A percentile compares a stretch with the other conserved stretches of the same genome.
Conservation (phyloP, 176 grass and related monocot genomes). For the Poa pratensis region DNA sequence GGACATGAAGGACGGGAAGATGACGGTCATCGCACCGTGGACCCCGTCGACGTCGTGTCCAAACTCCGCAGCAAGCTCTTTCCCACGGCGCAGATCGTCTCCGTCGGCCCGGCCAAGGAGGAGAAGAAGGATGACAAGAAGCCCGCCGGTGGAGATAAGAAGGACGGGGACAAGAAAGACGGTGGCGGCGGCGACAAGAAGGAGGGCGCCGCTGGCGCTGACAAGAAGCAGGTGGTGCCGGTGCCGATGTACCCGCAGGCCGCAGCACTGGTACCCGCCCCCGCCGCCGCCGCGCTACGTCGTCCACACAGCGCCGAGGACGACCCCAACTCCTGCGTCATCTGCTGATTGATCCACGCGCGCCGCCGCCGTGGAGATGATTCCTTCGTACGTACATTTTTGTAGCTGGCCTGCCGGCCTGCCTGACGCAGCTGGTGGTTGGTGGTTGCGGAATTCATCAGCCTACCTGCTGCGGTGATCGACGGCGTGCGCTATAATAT, state of each 20-base stretch:
- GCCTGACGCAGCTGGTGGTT: background rate
- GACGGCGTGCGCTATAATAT: background rate
- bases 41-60: conserved; percentile 57
- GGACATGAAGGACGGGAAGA: conserved; percentile 74
- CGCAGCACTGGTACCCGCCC: conserved; percentile 22
- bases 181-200: conserved; percentile 15
- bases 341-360: conserved; percentile 51
- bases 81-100: conserved; percentile 35
- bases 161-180: background rate
- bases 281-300: conserved; percentile 30
- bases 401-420: background rate
- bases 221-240: background rate
- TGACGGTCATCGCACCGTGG: conserved; percentile 65
- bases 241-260: conserved; percentile 17
- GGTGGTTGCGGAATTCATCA: background rate
- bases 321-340: conserved; percentile 78
- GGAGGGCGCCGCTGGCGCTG: background rate
- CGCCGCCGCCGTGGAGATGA: background rate
- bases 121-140: conserved; percentile 57
- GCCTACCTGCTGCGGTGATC: background rate
- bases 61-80: conserved; percentile 57
- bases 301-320: conserved; percentile 75
- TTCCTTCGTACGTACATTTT: conserved; percentile 36
- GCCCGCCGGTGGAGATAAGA: background rate
- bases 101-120: conserved; percentile 68